Percentiles rank a stretch among this genome's conserved stretches.
Evolutionary conservation across 768 basidiomycete genomes (phyloP).

Genomic region (Calvatia gigantea): DNA sequence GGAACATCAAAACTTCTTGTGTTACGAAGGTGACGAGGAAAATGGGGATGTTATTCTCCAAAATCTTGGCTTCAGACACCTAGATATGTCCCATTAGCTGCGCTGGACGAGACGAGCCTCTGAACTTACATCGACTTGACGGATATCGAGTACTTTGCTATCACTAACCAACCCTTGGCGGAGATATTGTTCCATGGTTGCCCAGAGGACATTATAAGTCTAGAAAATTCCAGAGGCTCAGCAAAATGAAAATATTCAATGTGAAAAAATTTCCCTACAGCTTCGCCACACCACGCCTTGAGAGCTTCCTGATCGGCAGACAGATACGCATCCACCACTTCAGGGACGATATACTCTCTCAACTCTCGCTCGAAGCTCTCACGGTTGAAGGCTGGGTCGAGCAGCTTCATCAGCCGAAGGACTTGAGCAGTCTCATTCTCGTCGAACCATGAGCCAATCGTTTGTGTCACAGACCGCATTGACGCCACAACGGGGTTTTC

Average conservation of each 20-base stretch:
- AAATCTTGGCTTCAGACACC: slow-evolving; percentile 83
- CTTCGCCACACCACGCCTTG: slow-evolving; percentile 92
- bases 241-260: background rate
- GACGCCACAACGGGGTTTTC: slow-evolving; percentile 86
- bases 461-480: slow-evolving; percentile 78
- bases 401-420: slow-evolving; percentile 75
- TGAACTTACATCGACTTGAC: slow-evolving; percentile 85
- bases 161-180: slow-evolving; percentile 88
- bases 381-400: slow-evolving; percentile 85
- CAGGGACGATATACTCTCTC: slow-evolving; percentile 95
- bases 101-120: background rate
- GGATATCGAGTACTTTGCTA: slow-evolving; percentile 94
- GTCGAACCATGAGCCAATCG: slow-evolving; percentile 88
- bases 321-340: slow-evolving; percentile 95
- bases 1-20: slow-evolving; percentile 91
- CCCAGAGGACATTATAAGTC: slow-evolving; percentile 99
- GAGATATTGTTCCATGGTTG: slow-evolving; percentile 93
- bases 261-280: slow-evolving; percentile 48
- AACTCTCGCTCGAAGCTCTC: slow-evolving; percentile 88
- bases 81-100: slow-evolving; percentile 24
- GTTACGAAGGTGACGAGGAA: slow-evolving; percentile 91
- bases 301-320: slow-evolving; percentile 85
- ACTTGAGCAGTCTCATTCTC: slow-evolving; percentile 99
- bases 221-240: slow-evolving; percentile 24
- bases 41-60: slow-evolving; percentile 88